phyloP scores from a whole-genome alignment of 805 yeast species.

The Candida fluviatilis region DNA sequence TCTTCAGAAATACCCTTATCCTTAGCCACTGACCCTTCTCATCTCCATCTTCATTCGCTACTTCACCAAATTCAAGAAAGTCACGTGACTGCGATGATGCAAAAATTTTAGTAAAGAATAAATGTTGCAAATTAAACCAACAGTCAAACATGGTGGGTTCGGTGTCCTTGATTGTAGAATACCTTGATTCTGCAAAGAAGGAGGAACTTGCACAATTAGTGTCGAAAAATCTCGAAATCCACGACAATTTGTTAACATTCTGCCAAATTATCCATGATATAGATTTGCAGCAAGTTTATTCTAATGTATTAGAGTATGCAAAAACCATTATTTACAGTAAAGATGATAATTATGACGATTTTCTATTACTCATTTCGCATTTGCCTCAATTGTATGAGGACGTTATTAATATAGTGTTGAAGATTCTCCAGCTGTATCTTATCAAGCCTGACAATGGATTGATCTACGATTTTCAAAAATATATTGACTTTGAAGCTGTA shows the following conservation, averaged over 20 bases:
- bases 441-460: background rate
- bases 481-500: background rate
- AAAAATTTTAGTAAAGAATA: conserved; percentile 1
- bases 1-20: too few relatives aligned
- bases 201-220: conserved; percentile 18
- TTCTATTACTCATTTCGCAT: background rate
- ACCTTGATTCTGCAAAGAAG: conserved; percentile 17
- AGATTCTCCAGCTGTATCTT: background rate
- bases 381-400: conserved; percentile 14
- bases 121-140: background rate
- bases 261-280: conserved; percentile 24
- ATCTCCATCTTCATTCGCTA: too few relatives aligned
- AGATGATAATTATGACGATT: conserved; percentile 3
- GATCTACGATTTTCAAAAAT: background rate
- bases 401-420: conserved; percentile 3
- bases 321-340: conserved; percentile 1
- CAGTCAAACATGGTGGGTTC: conserved; percentile 6
- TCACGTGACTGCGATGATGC: too few relatives aligned
- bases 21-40: too few relatives aligned
- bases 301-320: conserved; percentile 9
- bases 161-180: conserved; percentile 21
- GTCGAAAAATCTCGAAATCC: conserved; percentile 12
- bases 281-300: conserved; percentile 10
- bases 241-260: conserved; percentile 17
- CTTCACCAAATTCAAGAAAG: too few relatives aligned